Evolutionary conservation across 352 stramenopile species (phyloP).

Genomic region (Phytophthora syringae): DNA sequence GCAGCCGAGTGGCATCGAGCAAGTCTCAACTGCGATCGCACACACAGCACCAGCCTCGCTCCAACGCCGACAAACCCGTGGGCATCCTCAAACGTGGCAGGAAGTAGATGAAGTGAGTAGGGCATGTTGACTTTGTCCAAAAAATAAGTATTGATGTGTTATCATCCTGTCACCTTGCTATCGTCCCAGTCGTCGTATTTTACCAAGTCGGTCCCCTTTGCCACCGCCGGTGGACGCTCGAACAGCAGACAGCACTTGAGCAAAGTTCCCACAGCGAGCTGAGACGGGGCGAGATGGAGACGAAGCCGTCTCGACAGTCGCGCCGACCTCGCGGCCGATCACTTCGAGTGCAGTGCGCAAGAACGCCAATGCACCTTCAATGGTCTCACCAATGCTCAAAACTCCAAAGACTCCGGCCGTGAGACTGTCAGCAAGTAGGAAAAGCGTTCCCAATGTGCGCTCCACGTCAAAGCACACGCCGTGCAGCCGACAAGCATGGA

Average conservation of each 20-base stretch:
- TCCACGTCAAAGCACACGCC: constrained; percentile 90
- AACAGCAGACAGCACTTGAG: constrained; percentile 56
- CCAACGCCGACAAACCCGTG: constrained; percentile 50
- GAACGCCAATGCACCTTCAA: constrained; percentile 55
- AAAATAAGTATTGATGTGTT: constrained; percentile 39
- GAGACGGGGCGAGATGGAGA: constrained; percentile 29
- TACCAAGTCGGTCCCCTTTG: constrained; percentile 52
- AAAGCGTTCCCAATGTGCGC: constrained; percentile 67
- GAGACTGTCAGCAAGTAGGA: constrained; percentile 82
- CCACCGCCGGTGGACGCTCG: constrained; percentile 49
- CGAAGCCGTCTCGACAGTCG: constrained; percentile 25
- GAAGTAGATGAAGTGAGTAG: constrained; percentile 31
- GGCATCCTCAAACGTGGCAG: constrained; percentile 63
- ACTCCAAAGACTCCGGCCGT: constrained; percentile 79
- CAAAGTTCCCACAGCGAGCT: constrained; percentile 59
- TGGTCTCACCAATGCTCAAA: constrained; percentile 66
- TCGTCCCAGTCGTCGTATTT: constrained; percentile 27
- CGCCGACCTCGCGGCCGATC: constrained; percentile 71
- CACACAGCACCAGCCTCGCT: constrained; percentile 33
- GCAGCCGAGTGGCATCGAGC: constrained; percentile 16
- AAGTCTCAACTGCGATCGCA: constrained; percentile 29
- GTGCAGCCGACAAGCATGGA: constrained; percentile 87
- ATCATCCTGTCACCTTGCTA: constrained; percentile 2
- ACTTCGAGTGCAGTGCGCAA: constrained; percentile 78
- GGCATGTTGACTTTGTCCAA: constrained; percentile 9